These are phyloP conservation scores for Talaromyces sp. DNA, from an alignment of 2,329 filamentous ascomycete species.

Conservation along the genomic window DNA sequence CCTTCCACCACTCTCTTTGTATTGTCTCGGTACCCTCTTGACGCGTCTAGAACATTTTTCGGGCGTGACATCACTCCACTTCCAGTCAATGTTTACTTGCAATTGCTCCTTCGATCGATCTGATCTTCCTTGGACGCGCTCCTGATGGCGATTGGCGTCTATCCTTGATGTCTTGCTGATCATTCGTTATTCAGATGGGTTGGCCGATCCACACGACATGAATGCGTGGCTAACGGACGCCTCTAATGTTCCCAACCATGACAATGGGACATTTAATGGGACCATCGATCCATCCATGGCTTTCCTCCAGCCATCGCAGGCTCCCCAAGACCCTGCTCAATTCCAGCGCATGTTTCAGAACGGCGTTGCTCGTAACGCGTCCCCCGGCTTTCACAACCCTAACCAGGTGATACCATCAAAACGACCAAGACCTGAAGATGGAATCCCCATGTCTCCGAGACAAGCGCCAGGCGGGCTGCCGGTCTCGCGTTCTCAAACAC, in stretches of 20 bases:
- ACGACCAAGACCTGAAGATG: constrained; percentile 79
- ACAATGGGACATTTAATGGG: constrained; percentile 48
- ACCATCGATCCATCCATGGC: constrained; percentile 48
- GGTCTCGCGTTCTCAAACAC: constrained; percentile 86
- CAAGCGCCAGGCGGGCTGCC: constrained; percentile 70
- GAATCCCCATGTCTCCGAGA: constrained; percentile 74
- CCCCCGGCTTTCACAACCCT: constrained; percentile 71
- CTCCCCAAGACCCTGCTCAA: constrained; percentile 49
- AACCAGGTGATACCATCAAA: constrained; percentile 88
- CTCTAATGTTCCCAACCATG: constrained; percentile 46
- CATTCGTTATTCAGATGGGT: constrained; percentile 42
- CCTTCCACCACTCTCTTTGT: constrained; percentile 6
- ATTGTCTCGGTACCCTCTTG: constrained; percentile 18
- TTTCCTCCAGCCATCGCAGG: constrained; percentile 46
- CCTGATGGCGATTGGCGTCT: constrained; percentile 12
- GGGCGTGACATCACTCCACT: constrained; percentile 17
- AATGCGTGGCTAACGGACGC: constrained; percentile 51
- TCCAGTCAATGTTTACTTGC: constrained; percentile 1
- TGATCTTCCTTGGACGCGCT: not conserved
- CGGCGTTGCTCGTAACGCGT: constrained; percentile 76
- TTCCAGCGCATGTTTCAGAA: constrained; percentile 75
- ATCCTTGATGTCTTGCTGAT: constrained; percentile 25
- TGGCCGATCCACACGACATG: constrained; percentile 47
- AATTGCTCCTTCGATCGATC: not conserved
- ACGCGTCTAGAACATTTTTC: constrained; percentile 27